Evolutionary conservation across 176 grass and related monocot species (phyloP), one percentile per base, ranked within the genome.

Genomic region (Puya raimondii): DNA sequence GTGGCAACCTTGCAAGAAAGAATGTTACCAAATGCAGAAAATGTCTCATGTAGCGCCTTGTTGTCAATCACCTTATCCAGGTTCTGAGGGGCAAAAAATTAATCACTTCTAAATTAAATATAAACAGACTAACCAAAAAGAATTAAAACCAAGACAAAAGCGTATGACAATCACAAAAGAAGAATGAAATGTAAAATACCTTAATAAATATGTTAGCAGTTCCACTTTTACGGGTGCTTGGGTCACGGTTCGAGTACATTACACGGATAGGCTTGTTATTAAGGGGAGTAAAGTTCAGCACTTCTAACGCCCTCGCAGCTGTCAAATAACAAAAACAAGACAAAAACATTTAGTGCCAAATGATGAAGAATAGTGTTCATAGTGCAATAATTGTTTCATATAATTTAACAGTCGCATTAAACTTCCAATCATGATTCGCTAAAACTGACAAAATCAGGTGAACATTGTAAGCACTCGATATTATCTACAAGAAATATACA

Each of bases 231-330:
- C 89, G 94, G 14, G 84, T 77, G 77, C 84, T 90, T 23, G 94
- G 89, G 59, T 99, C 94, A 81, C 94, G 86, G 64, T 93, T 99
- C 76, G 87, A 99, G 77, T 93, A 83, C 94, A 99, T 99, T 52
- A 99, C 87, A 66, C 94, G 83, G 77, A 99, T 93, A 75, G 94
- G 85, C 78, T 88, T 93, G 17, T 86, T 83, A 80, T 99, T 99
- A 67, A 99, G 80, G 50, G 82, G 89, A 48, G 74, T 88, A 64
- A 91, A 99, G 64, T 99, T 99, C 64, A 99, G 86, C 67, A 84
- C 54, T 63, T 99, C 94, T 59, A 99, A 68, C 15, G 94, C 94
- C 26, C 83, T 91, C 53, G 80, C 86, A 79, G 89, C 94, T 99
- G 84, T 77, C 10, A 10, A 15, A 72, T 83, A 48, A 76, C 12